Conservation (phyloP, 176 grass and related monocot genomes). For the Musa schizocarpa region DNA sequence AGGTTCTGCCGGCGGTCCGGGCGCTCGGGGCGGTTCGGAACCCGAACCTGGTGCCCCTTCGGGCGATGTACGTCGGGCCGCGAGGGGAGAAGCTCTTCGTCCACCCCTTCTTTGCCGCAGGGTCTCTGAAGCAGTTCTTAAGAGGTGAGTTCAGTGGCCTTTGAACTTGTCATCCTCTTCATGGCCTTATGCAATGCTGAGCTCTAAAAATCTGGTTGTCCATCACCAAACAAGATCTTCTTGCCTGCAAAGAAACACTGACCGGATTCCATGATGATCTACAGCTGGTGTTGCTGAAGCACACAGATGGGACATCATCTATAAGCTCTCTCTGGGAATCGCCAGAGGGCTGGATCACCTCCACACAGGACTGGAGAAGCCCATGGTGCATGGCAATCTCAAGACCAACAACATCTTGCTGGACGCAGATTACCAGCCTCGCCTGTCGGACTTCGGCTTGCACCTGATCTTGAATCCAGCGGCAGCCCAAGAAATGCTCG, state of each 20-base stretch:
- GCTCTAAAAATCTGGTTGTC: not conserved
- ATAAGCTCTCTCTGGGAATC: slow-evolving; percentile 70
- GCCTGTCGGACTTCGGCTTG: slow-evolving; percentile 76
- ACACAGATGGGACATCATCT: slow-evolving; percentile 88
- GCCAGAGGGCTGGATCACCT: slow-evolving; percentile 85
- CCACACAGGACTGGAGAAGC: slow-evolving; percentile 61
- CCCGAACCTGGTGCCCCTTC: slow-evolving; percentile 76
- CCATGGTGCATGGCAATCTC: slow-evolving; percentile 83
- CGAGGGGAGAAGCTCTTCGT: slow-evolving; percentile 90
- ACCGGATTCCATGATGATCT: slow-evolving; percentile 1
- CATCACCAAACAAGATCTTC: not conserved
- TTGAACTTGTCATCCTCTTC: too few species aligned
- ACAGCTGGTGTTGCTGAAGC: slow-evolving; percentile 87
- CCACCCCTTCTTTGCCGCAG: slow-evolving; percentile 76
- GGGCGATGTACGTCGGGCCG: slow-evolving; percentile 81
- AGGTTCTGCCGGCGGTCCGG: slow-evolving; percentile 38
- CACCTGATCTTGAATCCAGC: slow-evolving; percentile 52
- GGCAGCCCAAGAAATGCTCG: slow-evolving; percentile 70
- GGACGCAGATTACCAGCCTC: slow-evolving; percentile 79
- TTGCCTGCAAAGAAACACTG: not conserved
- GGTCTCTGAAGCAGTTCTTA: slow-evolving; percentile 60
- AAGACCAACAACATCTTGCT: slow-evolving; percentile 92
- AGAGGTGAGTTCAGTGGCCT: slow-evolving; percentile 34
- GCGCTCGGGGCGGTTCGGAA: slow-evolving; percentile 46
- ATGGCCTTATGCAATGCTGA: too few species aligned